Evolutionary conservation across 2,329 filamentous ascomycete species (phyloP), one percentile per base, ranked within the genome.

Genomic region (Shiraia bambusicola): DNA sequence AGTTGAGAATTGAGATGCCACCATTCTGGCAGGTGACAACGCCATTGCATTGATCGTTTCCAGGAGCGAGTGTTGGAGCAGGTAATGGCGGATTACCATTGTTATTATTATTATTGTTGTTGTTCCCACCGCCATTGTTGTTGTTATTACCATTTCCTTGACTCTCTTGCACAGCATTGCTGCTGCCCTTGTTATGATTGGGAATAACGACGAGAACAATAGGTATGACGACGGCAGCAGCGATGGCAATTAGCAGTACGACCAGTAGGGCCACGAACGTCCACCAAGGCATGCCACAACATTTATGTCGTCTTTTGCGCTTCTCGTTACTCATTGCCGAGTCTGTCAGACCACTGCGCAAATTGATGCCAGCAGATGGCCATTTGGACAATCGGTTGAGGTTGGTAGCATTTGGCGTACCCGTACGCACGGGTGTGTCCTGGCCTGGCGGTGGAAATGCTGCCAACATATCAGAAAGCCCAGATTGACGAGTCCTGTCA

Each of bases 281-380:
- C 83, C 88, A 94, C 12, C 86, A 63, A 2, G 89, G 87, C 56
- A 97, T 78, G 12, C 92, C 92, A 61, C 92, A 98, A 69, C 87
- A 94, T 40, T 81, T 81, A 28, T 86, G 81, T 10, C 75, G 68
- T 46, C 71, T 73, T 35, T 65, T 68, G 9, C 40, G 27, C 37
- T 61, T 63, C 15, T 56, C 52, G 25, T 58, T 53, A 30, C 45
- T 52, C n/a, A 45, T 30, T 11, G 42, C 40, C 22, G 54, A 61
- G 29, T 55, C 50, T n/a, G 45, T 50, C n/a, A 32, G 47, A 17
- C 42, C 40, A 38, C n/a, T 33, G 4, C 37, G 50, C 25, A 40
- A 45, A 22, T 45, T 27, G 6, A 17, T 34, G 15, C 47, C 49
- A 11, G 39, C 55, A 3, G 56, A 57, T 12, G 65, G 64, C 65